Evolutionary conservation across 768 basidiomycete species (phyloP).

Genomic region (Pulveroboletus sp.): DNA sequence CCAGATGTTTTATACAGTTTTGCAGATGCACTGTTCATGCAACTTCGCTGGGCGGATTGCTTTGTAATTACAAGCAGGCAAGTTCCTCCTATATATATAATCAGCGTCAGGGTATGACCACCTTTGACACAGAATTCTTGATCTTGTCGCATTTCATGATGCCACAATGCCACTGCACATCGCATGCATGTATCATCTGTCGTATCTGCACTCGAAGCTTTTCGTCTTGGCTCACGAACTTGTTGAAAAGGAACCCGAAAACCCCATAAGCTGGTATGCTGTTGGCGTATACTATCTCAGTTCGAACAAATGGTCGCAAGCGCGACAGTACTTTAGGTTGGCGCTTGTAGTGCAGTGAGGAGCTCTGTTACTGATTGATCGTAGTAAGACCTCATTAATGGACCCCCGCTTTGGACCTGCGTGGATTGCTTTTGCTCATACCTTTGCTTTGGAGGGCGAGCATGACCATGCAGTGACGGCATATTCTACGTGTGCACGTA

Average conservation of each 20-base stretch:
- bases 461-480: constrained; percentile 98
- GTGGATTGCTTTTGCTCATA: constrained; percentile 97
- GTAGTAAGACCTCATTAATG: constrained; percentile 92
- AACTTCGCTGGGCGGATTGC: constrained; percentile 93
- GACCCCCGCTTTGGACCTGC: constrained; percentile 95
- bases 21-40: constrained; percentile 83
- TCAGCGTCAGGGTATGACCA: neutral
- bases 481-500: constrained; percentile 92
- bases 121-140: constrained; percentile 60
- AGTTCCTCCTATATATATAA: neutral
- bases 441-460: constrained; percentile 94
- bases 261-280: constrained; percentile 95
- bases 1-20: constrained; percentile 88
- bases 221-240: constrained; percentile 97
- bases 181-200: constrained; percentile 96
- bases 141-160: constrained; percentile 78
- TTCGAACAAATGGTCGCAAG: constrained; percentile 82
- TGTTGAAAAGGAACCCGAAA: constrained; percentile 90
- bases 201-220: constrained; percentile 84
- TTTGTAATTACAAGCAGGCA: constrained; percentile 82
- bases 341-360: constrained; percentile 9
- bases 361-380: constrained; percentile 5
- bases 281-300: constrained; percentile 96
- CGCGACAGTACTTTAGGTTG: constrained; percentile 92
- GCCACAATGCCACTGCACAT: constrained; percentile 91